A percentile compares a stretch with the other conserved stretches of the same genome.
These are phyloP conservation scores for Suillus americanus DNA, from an alignment of 768 basidiomycete genomes.

Conservation along the genomic window DNA sequence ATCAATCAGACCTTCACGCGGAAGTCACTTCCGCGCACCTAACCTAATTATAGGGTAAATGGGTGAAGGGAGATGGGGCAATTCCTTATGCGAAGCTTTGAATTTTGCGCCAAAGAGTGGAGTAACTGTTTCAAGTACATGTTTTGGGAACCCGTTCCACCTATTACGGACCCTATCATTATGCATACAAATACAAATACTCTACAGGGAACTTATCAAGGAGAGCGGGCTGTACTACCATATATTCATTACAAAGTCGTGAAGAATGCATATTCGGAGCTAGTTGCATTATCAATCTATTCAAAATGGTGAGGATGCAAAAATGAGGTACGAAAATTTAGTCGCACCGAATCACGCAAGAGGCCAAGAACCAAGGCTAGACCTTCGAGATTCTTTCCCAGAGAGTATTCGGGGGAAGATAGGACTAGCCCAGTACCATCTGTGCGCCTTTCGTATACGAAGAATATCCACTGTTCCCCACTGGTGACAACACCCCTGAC, in stretches of 20 bases:
- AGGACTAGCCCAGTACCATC: neutral
- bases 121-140: conserved; percentile 81
- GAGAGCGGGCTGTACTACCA: too few relatives aligned
- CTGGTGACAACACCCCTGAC: neutral
- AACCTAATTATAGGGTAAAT: too few relatives aligned
- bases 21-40: too few relatives aligned
- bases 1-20: too few relatives aligned
- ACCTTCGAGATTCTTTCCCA: neutral
- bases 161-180: conserved; percentile 68
- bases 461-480: neutral
- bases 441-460: neutral
- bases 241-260: neutral
- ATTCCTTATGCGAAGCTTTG: conserved; percentile 45
- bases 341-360: neutral
- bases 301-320: neutral
- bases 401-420: neutral
- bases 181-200: too few relatives aligned
- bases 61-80: conserved; percentile 53
- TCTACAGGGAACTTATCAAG: too few relatives aligned
- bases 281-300: neutral
- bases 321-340: neutral
- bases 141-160: conserved; percentile 80
- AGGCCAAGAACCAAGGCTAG: neutral
- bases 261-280: neutral
- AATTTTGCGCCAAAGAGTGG: conserved; percentile 78